phyloP scores from a whole-genome alignment of 768 basidiomycete genomes.

The Phylloporus arenicola region DNA sequence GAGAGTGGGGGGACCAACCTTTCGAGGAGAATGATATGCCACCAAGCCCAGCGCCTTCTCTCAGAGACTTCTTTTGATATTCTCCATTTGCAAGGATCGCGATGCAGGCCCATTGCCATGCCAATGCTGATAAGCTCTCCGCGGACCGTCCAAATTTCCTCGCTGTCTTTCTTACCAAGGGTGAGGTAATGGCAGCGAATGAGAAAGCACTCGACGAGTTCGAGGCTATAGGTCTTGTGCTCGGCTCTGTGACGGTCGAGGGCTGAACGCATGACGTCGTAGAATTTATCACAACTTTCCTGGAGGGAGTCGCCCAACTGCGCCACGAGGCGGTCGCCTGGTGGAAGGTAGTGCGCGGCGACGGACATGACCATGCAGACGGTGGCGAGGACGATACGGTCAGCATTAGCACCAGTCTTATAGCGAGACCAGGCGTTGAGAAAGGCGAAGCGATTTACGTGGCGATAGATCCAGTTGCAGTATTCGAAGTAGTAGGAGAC shows the following conservation, averaged over 20 bases:
- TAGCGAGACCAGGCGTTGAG: constrained; percentile 64
- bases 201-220: constrained; percentile 71
- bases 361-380: constrained; percentile 73
- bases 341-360: constrained; percentile 66
- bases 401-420: constrained; percentile 59
- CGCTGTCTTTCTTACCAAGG: constrained; percentile 67
- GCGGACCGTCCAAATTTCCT: constrained; percentile 74
- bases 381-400: constrained; percentile 66
- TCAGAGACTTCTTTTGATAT: constrained; percentile 68
- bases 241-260: constrained; percentile 60
- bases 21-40: constrained; percentile 80
- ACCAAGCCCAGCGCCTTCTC: constrained; percentile 84
- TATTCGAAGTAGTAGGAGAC: constrained; percentile 77
- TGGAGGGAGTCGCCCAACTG: constrained; percentile 47
- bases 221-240: constrained; percentile 56
- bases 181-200: constrained; percentile 68
- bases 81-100: constrained; percentile 77
- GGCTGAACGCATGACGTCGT: constrained; percentile 61
- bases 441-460: constrained; percentile 64
- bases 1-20: constrained; percentile 41
- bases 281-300: constrained; percentile 61
- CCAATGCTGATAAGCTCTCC: constrained; percentile 72
- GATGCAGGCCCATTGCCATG: constrained; percentile 79
- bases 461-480: constrained; percentile 84
- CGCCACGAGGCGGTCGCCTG: constrained; percentile 56